Conservation (phyloP, 495 filamentous ascomycete species). For the Neurospora sp. region DNA sequence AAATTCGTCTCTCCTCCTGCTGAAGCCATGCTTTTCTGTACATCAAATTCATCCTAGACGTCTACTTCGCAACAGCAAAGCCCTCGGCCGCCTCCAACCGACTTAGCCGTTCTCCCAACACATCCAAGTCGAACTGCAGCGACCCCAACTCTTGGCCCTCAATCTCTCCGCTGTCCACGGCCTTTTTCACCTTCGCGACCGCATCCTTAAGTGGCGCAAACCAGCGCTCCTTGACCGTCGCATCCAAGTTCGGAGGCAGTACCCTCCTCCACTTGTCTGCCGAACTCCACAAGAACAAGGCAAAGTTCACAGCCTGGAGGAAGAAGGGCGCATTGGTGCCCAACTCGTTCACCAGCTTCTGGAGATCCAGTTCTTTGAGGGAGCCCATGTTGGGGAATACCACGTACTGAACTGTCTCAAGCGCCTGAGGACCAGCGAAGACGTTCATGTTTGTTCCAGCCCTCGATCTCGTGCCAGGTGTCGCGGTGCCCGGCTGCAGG, state of each 20-base stretch:
- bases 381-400: slow-evolving; percentile 30
- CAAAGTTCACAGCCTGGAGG: slow-evolving; percentile 40
- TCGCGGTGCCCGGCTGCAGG: slow-evolving; percentile 7
- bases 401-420: slow-evolving; percentile 36
- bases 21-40: not conserved
- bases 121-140: slow-evolving; percentile 22
- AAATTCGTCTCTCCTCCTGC: not conserved
- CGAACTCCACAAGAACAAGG: slow-evolving; percentile 37
- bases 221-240: slow-evolving; percentile 42
- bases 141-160: slow-evolving; percentile 10
- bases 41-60: not conserved
- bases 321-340: slow-evolving; percentile 29
- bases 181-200: slow-evolving; percentile 31
- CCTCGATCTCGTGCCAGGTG: slow-evolving; percentile 16
- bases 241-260: slow-evolving; percentile 30
- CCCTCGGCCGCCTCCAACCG: slow-evolving; percentile 12
- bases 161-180: slow-evolving; percentile 15
- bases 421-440: slow-evolving; percentile 45
- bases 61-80: slow-evolving; percentile 6
- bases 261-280: slow-evolving; percentile 28
- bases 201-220: slow-evolving; percentile 39
- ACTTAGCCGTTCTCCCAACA: slow-evolving; percentile 28
- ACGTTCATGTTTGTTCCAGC: slow-evolving; percentile 29
- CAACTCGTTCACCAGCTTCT: slow-evolving; percentile 25
- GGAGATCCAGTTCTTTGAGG: slow-evolving; percentile 17